A percentile compares a stretch with the other conserved stretches of the same genome.
Evolutionary conservation across 345 rosid genomes (phyloP).

Genomic region (Mallotus nudiflorus): DNA sequence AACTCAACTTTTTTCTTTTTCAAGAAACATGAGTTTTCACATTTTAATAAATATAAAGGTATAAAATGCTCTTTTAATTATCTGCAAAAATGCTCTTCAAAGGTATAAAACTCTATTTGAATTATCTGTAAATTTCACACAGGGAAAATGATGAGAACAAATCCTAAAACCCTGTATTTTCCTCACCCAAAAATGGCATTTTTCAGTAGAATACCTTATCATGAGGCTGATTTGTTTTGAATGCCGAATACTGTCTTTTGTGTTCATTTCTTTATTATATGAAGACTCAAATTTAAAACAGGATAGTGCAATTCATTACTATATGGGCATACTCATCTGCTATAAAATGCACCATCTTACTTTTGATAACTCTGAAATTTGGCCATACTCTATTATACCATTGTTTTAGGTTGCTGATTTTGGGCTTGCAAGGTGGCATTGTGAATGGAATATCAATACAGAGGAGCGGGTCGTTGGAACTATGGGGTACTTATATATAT

Average conservation of each 20-base stretch:
- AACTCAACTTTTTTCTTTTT: background rate
- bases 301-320: background rate
- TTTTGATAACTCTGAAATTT: background rate
- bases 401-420: conserved; percentile 63
- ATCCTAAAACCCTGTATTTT: background rate
- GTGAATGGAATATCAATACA: conserved; percentile 39
- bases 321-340: background rate
- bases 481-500: conserved; percentile 43
- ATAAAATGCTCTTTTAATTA: background rate
- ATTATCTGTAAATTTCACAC: background rate
- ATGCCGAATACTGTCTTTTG: background rate
- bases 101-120: too few relatives aligned
- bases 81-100: background rate
- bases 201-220: background rate
- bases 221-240: background rate
- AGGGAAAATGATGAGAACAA: background rate
- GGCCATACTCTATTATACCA: background rate
- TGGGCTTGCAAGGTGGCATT: conserved; percentile 69
- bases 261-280: background rate
- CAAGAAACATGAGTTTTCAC: background rate
- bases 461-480: conserved; percentile 51
- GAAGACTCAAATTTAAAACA: background rate
- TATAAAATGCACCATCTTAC: background rate
- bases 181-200: background rate
- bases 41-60: background rate